Base-by-base conservation (phyloP, 1,284 basidiomycete species). In the Sporisorium iseilematis-ciliati region DNA sequence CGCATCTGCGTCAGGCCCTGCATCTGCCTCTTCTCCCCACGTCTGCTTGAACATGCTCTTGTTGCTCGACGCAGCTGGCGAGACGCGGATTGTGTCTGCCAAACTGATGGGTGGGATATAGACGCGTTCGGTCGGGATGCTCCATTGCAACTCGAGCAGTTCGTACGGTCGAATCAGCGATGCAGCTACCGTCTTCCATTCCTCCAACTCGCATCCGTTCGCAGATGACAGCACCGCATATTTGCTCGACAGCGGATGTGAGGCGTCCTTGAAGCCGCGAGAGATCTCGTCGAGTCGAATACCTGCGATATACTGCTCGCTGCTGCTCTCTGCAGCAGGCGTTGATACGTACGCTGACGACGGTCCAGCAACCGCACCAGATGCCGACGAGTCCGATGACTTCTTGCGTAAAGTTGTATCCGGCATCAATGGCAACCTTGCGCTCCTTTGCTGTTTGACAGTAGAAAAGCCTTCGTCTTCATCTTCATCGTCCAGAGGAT, bases 81-180 rank as follows among this genome's bases (percentile, higher is more conserved):
- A 4, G 25, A 31, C 40, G 18, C 66, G 61, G 7, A 67, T 50
- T 0, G 57, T 59, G 6, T 65, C 65, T 3, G 23, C 16, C n/a
- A 63, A 7, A n/a, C 33, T 42, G 38, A 65, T 38, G 23, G 71
- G 64, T 3, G 72, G 54, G 12, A 75, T 67, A 45, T 78, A 65
- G n/a, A 76, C 65, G 14, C 75, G 65, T 11, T 82, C 77, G 23
- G 68, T 65, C 0, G 76, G 70, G 16, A 63, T 70, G 12, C 46
- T 35, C 63, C 68, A 77, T 48, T 82, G 80, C 58, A 82, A 4
- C 50, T 80, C 74, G 26, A 82, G 49, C 46, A 82, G 57, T 38
- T 82, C 80, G 52, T 67, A 82, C 4, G 80, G 75, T 12, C 80
- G 51, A 3, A 82, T 20, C 21, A 51, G 43, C 40, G 55, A 80